Evolutionary conservation across 2,329 filamentous ascomycete species (phyloP).

Genomic region (Colletotrichum sp.): DNA sequence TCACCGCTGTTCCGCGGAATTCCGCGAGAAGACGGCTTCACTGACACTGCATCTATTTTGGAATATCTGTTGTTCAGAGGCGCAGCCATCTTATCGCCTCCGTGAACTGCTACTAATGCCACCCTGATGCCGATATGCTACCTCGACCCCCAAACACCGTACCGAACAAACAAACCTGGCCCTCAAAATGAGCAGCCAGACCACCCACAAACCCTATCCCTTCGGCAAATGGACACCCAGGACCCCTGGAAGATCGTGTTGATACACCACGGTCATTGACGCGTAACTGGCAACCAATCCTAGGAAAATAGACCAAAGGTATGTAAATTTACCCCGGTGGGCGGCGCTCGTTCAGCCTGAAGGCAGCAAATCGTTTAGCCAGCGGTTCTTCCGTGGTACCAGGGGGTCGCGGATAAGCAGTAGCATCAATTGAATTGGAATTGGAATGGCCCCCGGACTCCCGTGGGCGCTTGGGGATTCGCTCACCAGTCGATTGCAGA

Average conservation of each 20-base stretch:
- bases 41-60: background rate
- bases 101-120: background rate
- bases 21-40: background rate
- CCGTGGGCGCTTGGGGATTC: constrained; percentile 77
- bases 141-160: background rate
- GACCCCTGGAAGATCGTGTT: background rate
- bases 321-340: constrained; percentile 11
- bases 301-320: background rate
- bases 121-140: constrained; percentile 4
- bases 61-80: background rate
- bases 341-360: constrained; percentile 61
- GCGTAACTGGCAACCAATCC: background rate
- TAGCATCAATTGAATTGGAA: constrained; percentile 25
- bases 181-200: background rate
- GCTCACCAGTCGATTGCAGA: constrained; percentile 96
- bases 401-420: constrained; percentile 31
- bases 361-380: constrained; percentile 71
- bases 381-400: constrained; percentile 54
- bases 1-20: background rate
- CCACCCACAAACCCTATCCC: background rate
- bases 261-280: background rate
- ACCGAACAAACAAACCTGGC: background rate
- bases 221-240: background rate
- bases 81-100: background rate
- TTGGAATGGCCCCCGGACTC: constrained; percentile 41